Base-by-base conservation (phyloP, 2,329 filamentous ascomycete species). In the Incumbomyces lentus region DNA sequence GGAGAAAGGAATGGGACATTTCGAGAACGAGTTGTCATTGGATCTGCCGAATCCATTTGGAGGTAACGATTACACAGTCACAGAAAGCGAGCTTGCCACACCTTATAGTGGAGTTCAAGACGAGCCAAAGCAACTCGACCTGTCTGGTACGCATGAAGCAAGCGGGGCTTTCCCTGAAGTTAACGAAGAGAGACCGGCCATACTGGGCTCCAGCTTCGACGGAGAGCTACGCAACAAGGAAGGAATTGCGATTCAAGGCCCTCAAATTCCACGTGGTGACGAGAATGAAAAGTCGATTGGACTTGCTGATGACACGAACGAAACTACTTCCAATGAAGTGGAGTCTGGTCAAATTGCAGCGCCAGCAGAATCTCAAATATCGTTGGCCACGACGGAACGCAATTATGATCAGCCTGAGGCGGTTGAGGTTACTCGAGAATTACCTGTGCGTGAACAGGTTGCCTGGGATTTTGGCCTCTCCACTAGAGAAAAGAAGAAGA, bases 361-460 rank as follows among this genome's bases (percentile, higher is more conserved):
- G 8, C 22, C 22, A 26, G 22, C 22, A 26, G 4, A 5, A 8
- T 26, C 22, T 26, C 22, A 26, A 26, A 4, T 5, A 26, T 26
- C 22, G 4, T 26, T 8, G 5, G 22, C 8, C 22, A 26, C 8
- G 22, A n/a, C 8, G 2, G 4, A 32, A 42, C 13, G 26, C 13
- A 29, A 40, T 4, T 4, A 35, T 35, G 33, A 17, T n/a, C 13
- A 35, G 16, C 11, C 33, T 17, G 45, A 35, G 6, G 26, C 63
- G 53, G 51, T 11, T 16, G 39, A 33, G 7, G n/a, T 57, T 46
- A 59, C 57, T 46, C 55, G 58, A n/a, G 48, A 43, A 35, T 48
- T 58, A 32, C 5, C 26, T 4, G 37, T 49, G 31, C 10, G 36
- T 12, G 11, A 44, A 37, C 32, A 35, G 26, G 18, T 44, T 11